phyloP scores from a whole-genome alignment of 208 protist species.

The Trypanosoma boissoni region DNA sequence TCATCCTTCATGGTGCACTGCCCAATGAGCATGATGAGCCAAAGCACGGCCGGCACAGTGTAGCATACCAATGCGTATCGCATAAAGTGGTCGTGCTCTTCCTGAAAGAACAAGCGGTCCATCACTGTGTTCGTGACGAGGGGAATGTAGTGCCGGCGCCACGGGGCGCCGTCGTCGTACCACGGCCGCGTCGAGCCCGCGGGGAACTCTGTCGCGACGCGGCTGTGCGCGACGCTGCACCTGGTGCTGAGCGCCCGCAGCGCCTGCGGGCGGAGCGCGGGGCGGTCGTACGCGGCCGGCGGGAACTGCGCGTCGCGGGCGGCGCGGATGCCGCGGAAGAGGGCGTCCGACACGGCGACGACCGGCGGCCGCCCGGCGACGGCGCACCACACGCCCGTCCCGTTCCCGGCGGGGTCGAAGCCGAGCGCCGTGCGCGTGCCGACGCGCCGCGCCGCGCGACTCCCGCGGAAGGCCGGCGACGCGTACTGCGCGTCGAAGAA shows the following conservation, averaged over 20 bases:
- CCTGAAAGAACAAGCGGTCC: slow-evolving; percentile 28
- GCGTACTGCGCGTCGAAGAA: slow-evolving; percentile 76
- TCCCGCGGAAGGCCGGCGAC: slow-evolving; percentile 57
- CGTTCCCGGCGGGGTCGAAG: slow-evolving; percentile 55
- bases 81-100: slow-evolving; percentile 60
- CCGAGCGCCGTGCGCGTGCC: slow-evolving; percentile 48
- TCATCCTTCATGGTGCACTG: slow-evolving; percentile 58
- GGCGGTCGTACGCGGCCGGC: slow-evolving; percentile 20
- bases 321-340: slow-evolving; percentile 33
- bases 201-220: slow-evolving; percentile 48
- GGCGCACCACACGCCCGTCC: slow-evolving; percentile 40
- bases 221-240: slow-evolving; percentile 59
- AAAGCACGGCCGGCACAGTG: slow-evolving; percentile 44
- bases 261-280: slow-evolving; percentile 21
- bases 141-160: slow-evolving; percentile 60
- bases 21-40: slow-evolving; percentile 49
- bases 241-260: slow-evolving; percentile 42
- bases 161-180: slow-evolving; percentile 44
- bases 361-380: slow-evolving; percentile 39
- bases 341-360: slow-evolving; percentile 38
- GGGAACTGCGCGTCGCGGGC: slow-evolving; percentile 38
- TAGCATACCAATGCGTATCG: slow-evolving; percentile 55
- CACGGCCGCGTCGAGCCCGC: slow-evolving; percentile 52
- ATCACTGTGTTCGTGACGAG: slow-evolving; percentile 35
- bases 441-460: slow-evolving; percentile 31